These are phyloP conservation scores for Boletus rufocinnamomeus DNA, from an alignment of 768 basidiomycete species.

Conservation along the genomic window DNA sequence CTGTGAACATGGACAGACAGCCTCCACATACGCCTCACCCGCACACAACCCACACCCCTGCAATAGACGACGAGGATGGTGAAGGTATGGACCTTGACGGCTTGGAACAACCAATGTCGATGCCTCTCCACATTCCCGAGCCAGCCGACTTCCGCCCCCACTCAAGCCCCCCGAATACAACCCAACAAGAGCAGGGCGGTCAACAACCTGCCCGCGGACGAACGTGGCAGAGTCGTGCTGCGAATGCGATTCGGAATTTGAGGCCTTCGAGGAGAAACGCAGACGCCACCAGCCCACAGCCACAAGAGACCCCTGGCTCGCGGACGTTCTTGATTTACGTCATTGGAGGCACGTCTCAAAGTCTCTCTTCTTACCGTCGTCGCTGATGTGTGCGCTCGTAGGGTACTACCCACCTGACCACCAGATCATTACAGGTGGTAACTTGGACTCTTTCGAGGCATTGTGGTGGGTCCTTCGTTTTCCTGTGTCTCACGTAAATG, in stretches of 20 bases:
- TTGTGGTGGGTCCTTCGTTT: conserved; percentile 53
- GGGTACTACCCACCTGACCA: conserved; percentile 94
- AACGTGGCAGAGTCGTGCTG: conserved; percentile 63
- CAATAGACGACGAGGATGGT: conserved; percentile 28
- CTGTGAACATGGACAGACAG: conserved; percentile 54
- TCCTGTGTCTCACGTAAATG: background rate
- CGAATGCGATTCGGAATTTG: conserved; percentile 60
- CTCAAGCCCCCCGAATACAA: conserved; percentile 12
- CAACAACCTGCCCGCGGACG: conserved; percentile 36
- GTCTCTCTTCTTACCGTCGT: background rate
- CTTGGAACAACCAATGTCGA: conserved; percentile 26
- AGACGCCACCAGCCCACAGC: conserved; percentile 23
- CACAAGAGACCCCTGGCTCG: conserved; percentile 25
- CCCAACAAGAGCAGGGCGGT: conserved; percentile 17
- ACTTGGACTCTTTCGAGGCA: conserved; percentile 78
- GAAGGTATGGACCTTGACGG: conserved; percentile 31
- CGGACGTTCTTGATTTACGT: conserved; percentile 90
- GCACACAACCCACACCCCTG: conserved; percentile 9
- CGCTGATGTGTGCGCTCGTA: conserved; percentile 29
- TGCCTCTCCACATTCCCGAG: conserved; percentile 32
- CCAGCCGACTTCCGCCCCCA: conserved; percentile 25
- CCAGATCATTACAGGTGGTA: conserved; percentile 80
- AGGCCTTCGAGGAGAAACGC: conserved; percentile 39
- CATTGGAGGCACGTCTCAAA: conserved; percentile 61
- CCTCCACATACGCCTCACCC: conserved; percentile 26